Conservation (phyloP, 2,329 filamentous ascomycete genomes). For the Fusarium nodosum region DNA sequence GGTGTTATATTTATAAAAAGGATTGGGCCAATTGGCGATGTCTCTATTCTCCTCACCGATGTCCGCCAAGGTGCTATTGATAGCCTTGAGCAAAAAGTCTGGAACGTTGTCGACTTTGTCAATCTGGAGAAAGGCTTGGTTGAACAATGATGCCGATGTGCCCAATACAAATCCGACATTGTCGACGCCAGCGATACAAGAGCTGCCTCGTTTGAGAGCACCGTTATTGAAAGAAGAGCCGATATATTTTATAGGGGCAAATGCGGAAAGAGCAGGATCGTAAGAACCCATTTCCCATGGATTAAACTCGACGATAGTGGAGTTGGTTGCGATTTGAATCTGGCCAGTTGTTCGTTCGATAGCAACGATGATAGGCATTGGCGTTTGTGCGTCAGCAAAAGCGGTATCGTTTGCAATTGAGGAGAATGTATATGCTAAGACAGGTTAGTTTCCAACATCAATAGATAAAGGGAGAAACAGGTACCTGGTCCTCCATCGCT, state of each 20-base stretch:
- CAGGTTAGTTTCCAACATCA: neutral
- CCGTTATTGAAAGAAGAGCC: slow-evolving; percentile 80
- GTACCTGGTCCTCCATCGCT: slow-evolving; percentile 70
- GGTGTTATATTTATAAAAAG: slow-evolving; percentile 76
- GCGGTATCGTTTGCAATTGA: slow-evolving; percentile 67
- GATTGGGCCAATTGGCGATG: slow-evolving; percentile 83
- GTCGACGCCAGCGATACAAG: slow-evolving; percentile 84
- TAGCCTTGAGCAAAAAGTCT: slow-evolving; percentile 63
- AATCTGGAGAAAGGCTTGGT: slow-evolving; percentile 77
- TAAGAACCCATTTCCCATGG: slow-evolving; percentile 84
- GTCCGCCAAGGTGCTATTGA: slow-evolving; percentile 65
- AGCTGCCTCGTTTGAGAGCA: slow-evolving; percentile 64
- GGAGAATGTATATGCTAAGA: slow-evolving; percentile 77
- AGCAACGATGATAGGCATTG: slow-evolving; percentile 80
- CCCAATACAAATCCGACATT: slow-evolving; percentile 88
- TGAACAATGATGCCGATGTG: slow-evolving; percentile 88
- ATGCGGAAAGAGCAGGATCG: slow-evolving; percentile 79
- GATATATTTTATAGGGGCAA: slow-evolving; percentile 77
- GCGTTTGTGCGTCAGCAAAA: slow-evolving; percentile 74
- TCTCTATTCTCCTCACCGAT: slow-evolving; percentile 75
- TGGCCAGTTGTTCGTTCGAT: slow-evolving; percentile 76
- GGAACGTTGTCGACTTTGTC: slow-evolving; percentile 53
- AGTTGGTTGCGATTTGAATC: slow-evolving; percentile 69
- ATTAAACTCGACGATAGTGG: slow-evolving; percentile 83
- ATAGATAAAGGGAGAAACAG: too few relatives aligned